Conservation (phyloP, 2,329 filamentous ascomycete genomes). For the Fusarium pseudocircinatum region DNA sequence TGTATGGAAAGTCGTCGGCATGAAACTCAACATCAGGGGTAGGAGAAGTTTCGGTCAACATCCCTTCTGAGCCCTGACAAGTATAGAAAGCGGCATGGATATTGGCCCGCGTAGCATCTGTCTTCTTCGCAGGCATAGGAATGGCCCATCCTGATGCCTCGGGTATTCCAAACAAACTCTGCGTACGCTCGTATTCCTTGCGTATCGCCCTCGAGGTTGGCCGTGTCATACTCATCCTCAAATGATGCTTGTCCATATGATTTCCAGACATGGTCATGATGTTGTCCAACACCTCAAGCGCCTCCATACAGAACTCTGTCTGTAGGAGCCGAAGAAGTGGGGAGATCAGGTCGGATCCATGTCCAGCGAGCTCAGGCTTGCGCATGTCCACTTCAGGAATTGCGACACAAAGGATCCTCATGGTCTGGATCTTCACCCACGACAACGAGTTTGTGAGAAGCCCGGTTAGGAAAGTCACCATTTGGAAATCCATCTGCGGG, state of each 20-base stretch:
- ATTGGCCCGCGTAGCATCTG: conserved; percentile 85
- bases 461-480: conserved; percentile 89
- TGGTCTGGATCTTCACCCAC: conserved; percentile 93
- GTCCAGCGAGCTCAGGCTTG: conserved; percentile 85
- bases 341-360: conserved; percentile 95
- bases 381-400: conserved; percentile 94
- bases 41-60: conserved; percentile 66
- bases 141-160: conserved; percentile 97
- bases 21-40: conserved; percentile 94
- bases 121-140: conserved; percentile 89
- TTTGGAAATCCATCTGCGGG: conserved; percentile 82
- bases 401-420: conserved; percentile 86
- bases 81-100: conserved; percentile 98
- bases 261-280: conserved; percentile 95
- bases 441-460: conserved; percentile 87
- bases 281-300: conserved; percentile 89
- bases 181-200: conserved; percentile 94
- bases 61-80: conserved; percentile 75
- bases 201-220: conserved; percentile 85
- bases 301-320: conserved; percentile 93
- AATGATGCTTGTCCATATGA: conserved; percentile 91
- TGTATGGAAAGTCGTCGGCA: conserved; percentile 84
- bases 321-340: conserved; percentile 89
- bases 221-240: conserved; percentile 98
- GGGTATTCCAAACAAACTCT: conserved; percentile 95